A percentile compares a stretch with the other conserved stretches of the same genome.
Conservation (phyloP, 257 asterid species). For the Fraxinus cuspidata region DNA sequence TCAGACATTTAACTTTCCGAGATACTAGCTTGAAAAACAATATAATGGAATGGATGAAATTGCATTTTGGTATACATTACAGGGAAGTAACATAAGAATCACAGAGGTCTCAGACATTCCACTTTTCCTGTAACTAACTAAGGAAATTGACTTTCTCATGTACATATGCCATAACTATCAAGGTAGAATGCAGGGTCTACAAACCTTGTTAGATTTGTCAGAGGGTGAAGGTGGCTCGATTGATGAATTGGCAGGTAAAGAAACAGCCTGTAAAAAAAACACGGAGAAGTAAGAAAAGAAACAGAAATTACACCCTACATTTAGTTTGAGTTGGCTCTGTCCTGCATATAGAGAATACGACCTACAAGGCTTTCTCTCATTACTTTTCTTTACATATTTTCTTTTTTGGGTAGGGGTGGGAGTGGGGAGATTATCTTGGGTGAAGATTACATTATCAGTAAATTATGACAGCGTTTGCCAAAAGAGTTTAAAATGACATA, state of each 20-base stretch:
- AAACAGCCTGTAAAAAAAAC: conserved; percentile 44
- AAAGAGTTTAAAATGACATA: neutral
- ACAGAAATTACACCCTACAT: neutral
- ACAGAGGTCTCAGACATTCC: neutral
- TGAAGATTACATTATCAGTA: too few species aligned
- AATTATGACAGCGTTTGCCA: too few species aligned
- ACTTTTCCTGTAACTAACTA: neutral
- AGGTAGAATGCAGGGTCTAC: neutral
- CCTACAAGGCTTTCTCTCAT: too few species aligned
- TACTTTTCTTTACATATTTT: too few species aligned
- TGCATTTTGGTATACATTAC: neutral
- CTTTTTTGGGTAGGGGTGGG: too few species aligned
- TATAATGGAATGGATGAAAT: neutral
- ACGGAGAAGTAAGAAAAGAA: neutral
- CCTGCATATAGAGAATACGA: too few species aligned
- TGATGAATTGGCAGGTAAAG: conserved; percentile 52
- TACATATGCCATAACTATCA: neutral
- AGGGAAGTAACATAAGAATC: neutral
- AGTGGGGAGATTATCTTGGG: too few species aligned
- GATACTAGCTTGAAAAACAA: neutral
- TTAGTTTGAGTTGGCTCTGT: too few species aligned
- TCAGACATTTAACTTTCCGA: too few species aligned
- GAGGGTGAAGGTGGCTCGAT: conserved; percentile 64
- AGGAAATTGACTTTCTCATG: neutral
- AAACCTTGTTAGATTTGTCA: conserved; percentile 36